Evolutionary conservation across 129 eudicot genomes (phyloP), one percentile per base, ranked within the genome.

Genomic region (Chrysanthemum makinoi): DNA sequence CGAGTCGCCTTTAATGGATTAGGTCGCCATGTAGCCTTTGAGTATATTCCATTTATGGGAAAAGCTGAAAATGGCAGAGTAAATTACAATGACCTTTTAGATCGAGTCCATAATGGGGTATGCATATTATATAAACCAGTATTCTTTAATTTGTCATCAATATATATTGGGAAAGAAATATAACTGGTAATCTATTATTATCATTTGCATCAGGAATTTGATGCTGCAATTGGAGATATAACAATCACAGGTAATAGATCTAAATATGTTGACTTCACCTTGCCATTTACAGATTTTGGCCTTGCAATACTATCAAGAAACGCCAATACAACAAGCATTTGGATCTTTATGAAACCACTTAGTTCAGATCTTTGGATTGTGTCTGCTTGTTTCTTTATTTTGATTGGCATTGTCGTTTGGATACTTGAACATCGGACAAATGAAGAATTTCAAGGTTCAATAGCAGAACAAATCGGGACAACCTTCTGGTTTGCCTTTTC

Each of bases 211-310:
- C 66, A 77, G 81, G 65, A 62, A 52, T 81, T 47, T 76, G 88
- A 86, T 76, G 92, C 74, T 51, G 83, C 75, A 0, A 68, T 83
- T 5, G 88, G 88, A 14, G 92, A 86, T 65, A 47, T 79, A 14
- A 83, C 88, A 4, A 86, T 86, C 44, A 68, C 83, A n/a, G 63
- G 80, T 6, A 63, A 81, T 22, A 66, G 88, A 73, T 57, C 78
- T 15, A 20, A 3, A 0, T 83, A 72, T 18, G 86, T 78, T 10
- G 92, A 87, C 65, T 87, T 87, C 79, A 83, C 88, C 3, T 30
- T 76, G 15, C 76, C 92, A 0, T 79, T 9, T 47, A 76, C 80
- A 1, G 86, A 83, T 12, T 28, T 59, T 1, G 92, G 88, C 6
- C 20, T 73, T 16, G 84, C 74, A 19, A 81, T 52, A 24, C 3